Percentiles rank a stretch among this genome's conserved stretches.
phyloP scores from a whole-genome alignment of 2,329 filamentous ascomycete genomes.

The Bipolaris cookei region DNA sequence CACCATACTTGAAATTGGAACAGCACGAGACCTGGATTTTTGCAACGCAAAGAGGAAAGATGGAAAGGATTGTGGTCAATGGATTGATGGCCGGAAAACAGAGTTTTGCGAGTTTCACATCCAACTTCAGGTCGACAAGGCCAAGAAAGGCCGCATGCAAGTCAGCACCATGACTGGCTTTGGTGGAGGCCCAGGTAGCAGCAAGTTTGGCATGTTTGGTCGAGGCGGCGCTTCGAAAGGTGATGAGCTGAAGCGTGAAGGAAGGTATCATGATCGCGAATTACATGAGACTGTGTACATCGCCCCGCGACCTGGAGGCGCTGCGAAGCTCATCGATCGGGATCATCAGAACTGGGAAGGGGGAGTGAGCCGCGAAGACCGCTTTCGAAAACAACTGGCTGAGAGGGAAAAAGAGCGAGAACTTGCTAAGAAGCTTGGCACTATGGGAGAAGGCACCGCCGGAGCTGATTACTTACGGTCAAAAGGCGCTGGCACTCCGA shows the following conservation, averaged over 20 bases:
- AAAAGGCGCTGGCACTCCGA: slow-evolving; percentile 30
- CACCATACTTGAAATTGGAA: slow-evolving; percentile 87
- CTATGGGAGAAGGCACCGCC: slow-evolving; percentile 65
- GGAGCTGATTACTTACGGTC: slow-evolving; percentile 73
- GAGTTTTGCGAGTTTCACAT: slow-evolving; percentile 94
- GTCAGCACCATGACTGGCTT: slow-evolving; percentile 72
- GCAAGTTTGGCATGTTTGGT: slow-evolving; percentile 44
- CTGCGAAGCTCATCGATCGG: slow-evolving; percentile 70
- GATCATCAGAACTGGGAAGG: slow-evolving; percentile 53
- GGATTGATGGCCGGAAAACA: slow-evolving; percentile 88
- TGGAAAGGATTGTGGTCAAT: slow-evolving; percentile 77
- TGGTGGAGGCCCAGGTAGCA: slow-evolving; percentile 37
- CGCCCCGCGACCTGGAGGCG: slow-evolving; percentile 53
- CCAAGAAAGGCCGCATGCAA: slow-evolving; percentile 73
- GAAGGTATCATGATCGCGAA: slow-evolving; percentile 61
- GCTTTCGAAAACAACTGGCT: slow-evolving; percentile 67
- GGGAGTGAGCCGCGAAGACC: slow-evolving; percentile 68
- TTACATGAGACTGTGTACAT: slow-evolving; percentile 60
- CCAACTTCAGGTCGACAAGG: slow-evolving; percentile 77
- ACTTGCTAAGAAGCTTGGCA: slow-evolving; percentile 70
- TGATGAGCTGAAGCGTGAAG: slow-evolving; percentile 42
- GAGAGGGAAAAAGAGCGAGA: slow-evolving; percentile 75
- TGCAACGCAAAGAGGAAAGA: slow-evolving; percentile 87
- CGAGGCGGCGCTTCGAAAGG: slow-evolving; percentile 32
- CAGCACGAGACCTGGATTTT: slow-evolving; percentile 82